Percentiles rank a stretch among this genome's conserved stretches.
phyloP scores from a whole-genome alignment of 225 moss, liverwort and hornwort species.

The Thuidium tamariscinum region DNA sequence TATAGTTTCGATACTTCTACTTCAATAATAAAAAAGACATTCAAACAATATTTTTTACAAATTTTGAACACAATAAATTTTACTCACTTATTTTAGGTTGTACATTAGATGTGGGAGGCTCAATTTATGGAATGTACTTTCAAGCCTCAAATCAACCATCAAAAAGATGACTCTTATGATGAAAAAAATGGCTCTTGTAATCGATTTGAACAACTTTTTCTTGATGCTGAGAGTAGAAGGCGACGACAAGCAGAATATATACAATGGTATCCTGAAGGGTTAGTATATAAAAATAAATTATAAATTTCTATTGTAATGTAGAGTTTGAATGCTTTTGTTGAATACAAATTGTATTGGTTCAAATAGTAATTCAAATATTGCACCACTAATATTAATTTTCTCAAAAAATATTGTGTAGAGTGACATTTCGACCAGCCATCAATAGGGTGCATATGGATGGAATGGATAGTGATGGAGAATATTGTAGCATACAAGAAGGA shows the following conservation, averaged over 20 bases:
- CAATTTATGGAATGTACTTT: constrained; percentile 98
- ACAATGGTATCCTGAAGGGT: constrained; percentile 98
- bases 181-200: constrained; percentile 28
- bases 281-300: background rate
- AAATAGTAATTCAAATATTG: background rate
- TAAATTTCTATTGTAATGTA: background rate
- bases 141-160: constrained; percentile 82
- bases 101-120: constrained; percentile 67
- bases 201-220: constrained; percentile 87
- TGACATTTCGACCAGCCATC: constrained; percentile 74
- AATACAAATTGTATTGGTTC: background rate
- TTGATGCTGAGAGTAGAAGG: constrained; percentile 78
- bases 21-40: background rate
- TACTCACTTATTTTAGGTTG: background rate
- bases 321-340: background rate
- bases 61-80: background rate
- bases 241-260: constrained; percentile 76
- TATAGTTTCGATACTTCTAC: too few species aligned
- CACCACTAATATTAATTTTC: background rate
- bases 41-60: background rate
- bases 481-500: constrained; percentile 28
- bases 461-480: constrained; percentile 35
- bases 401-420: constrained; percentile 16
- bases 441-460: constrained; percentile 43
- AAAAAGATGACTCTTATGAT: constrained; percentile 12